These are phyloP conservation scores for Penicillium canariense DNA, from an alignment of 495 filamentous ascomycete genomes.

Conservation along the genomic window DNA sequence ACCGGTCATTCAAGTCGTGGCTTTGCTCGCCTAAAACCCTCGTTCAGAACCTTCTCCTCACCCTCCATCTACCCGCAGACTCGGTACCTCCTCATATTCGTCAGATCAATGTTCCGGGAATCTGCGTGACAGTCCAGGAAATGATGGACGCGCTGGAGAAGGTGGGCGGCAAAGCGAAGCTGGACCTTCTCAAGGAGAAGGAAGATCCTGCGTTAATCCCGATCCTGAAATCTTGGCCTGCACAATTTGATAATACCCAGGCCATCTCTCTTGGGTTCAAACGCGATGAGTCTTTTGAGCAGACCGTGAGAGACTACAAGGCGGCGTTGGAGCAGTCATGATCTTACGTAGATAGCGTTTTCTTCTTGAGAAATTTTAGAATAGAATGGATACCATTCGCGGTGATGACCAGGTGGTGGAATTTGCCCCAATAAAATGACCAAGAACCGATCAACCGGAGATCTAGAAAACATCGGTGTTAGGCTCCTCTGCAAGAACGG, in stretches of 20 bases:
- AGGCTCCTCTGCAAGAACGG: too few relatives aligned
- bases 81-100: slow-evolving; percentile 54
- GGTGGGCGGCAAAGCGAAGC: slow-evolving; percentile 63
- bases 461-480: slow-evolving; percentile 63
- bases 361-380: neutral
- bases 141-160: slow-evolving; percentile 68
- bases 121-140: slow-evolving; percentile 65
- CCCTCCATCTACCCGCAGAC: slow-evolving; percentile 50
- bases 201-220: slow-evolving; percentile 56
- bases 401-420: neutral
- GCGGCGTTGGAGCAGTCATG: slow-evolving; percentile 27
- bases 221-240: slow-evolving; percentile 69
- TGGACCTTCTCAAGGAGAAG: slow-evolving; percentile 58
- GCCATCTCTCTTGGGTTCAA: slow-evolving; percentile 57
- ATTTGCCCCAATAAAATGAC: too few relatives aligned
- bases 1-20: slow-evolving; percentile 60
- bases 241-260: slow-evolving; percentile 60
- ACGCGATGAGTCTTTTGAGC: slow-evolving; percentile 55
- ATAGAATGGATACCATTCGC: neutral
- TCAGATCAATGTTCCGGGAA: slow-evolving; percentile 68
- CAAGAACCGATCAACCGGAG: neutral
- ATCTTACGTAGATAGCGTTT: neutral
- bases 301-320: slow-evolving; percentile 54
- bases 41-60: slow-evolving; percentile 61
- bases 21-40: slow-evolving; percentile 61